phyloP scores from a whole-genome alignment of 257 asterid genomes.

The Gentiana straminea region DNA sequence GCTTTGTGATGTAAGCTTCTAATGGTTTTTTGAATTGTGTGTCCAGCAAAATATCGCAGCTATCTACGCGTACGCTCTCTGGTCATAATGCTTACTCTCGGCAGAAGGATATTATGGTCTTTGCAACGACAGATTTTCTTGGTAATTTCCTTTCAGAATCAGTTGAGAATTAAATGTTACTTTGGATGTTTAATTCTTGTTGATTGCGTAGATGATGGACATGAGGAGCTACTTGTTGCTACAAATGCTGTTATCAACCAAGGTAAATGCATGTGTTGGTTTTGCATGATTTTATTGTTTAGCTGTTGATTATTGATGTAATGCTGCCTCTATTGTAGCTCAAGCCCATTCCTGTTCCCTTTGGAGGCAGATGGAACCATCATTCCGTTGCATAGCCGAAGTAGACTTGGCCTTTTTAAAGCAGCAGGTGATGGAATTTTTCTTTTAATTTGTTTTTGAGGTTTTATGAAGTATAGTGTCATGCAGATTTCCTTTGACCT shows the following conservation, averaged over 20 bases:
- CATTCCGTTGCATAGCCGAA: conserved; percentile 61
- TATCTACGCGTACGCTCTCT: conserved; percentile 74
- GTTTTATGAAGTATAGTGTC: no score
- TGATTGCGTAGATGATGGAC: conserved; percentile 85
- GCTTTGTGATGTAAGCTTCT: background rate
- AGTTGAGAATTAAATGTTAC: conserved; percentile 1
- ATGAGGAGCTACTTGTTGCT: conserved; percentile 87
- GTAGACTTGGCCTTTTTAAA: conserved; percentile 51
- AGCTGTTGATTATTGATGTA: conserved; percentile 16
- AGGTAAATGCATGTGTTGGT: conserved; percentile 29
- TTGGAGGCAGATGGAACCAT: conserved; percentile 78
- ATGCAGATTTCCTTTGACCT: no score
- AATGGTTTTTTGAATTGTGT: conserved; percentile 20
- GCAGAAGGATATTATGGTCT: conserved; percentile 54
- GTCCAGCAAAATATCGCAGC: conserved; percentile 70
- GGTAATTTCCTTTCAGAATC: conserved; percentile 29
- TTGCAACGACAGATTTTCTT: conserved; percentile 54
- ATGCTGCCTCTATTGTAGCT: conserved; percentile 33
- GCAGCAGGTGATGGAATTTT: conserved; percentile 45
- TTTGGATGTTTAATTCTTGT: conserved; percentile 16
- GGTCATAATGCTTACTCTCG: conserved; percentile 73
- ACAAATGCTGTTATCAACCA: conserved; percentile 66
- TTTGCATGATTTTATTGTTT: conserved; percentile 2
- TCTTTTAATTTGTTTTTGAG: background rate
- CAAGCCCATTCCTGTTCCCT: conserved; percentile 64